These are phyloP conservation scores for Saturnispora dispora DNA, from an alignment of 805 yeast species.

Conservation along the genomic window DNA sequence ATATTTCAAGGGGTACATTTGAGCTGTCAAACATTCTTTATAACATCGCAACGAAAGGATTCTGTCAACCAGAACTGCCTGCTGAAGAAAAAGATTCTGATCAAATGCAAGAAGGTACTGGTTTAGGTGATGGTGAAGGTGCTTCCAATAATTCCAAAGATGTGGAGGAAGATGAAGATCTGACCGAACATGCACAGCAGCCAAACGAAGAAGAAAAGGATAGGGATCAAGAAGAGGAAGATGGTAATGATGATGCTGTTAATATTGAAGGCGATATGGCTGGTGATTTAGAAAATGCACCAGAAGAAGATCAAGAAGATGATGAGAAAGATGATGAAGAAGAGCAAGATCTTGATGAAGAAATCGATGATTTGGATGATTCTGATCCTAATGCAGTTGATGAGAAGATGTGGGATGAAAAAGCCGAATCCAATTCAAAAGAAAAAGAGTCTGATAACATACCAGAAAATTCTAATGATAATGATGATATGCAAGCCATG, in stretches of 20 bases:
- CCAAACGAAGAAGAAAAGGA: conserved; percentile 67
- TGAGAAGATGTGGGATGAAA: conserved; percentile 97
- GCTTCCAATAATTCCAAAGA: conserved; percentile 74
- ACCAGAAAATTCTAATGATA: conserved; percentile 48
- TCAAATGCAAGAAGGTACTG: conserved; percentile 76
- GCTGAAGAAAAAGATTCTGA: conserved; percentile 50
- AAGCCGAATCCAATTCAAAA: conserved; percentile 63
- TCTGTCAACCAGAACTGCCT: conserved; percentile 85
- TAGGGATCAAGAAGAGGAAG: conserved; percentile 54
- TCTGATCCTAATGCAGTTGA: conserved; percentile 91
- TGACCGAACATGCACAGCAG: conserved; percentile 63
- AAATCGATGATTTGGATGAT: conserved; percentile 80
- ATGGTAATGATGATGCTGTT: conserved; percentile 71
- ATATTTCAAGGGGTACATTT: conserved; percentile 53
- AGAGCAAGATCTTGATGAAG: conserved; percentile 76
- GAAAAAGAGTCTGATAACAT: conserved; percentile 74
- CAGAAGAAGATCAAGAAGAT: conserved; percentile 50
- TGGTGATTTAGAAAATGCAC: conserved; percentile 76
- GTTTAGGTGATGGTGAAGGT: conserved; percentile 80
- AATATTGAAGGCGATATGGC: conserved; percentile 97
- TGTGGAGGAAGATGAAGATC: conserved; percentile 85
- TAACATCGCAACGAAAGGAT: conserved; percentile 67
- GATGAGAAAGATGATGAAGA: conserved; percentile 41
- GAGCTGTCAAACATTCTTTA: conserved; percentile 47
- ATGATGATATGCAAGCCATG: conserved; percentile 24